These are phyloP conservation scores for Bretschneidera sinensis DNA, from an alignment of 345 rosid species.

Conservation along the genomic window DNA sequence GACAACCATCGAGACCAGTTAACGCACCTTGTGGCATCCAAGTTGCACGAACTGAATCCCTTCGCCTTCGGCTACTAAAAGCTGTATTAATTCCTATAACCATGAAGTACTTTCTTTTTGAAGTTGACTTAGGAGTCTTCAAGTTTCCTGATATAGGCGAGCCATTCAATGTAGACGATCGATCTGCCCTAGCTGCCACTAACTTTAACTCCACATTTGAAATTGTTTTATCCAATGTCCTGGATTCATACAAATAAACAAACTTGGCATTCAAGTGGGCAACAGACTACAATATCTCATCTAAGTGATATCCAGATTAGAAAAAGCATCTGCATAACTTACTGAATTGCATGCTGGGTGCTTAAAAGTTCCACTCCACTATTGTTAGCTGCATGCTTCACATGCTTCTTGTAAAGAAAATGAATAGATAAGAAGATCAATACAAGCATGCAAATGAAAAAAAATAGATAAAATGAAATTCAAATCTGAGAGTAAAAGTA, in stretches of 20 bases:
- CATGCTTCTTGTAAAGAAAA: conserved; percentile 28
- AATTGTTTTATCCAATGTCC: conserved; percentile 41
- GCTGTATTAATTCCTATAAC: conserved; percentile 88
- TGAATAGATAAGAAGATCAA: too few species aligned
- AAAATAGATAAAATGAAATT: background rate
- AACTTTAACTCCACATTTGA: conserved; percentile 43
- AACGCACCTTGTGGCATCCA: conserved; percentile 91
- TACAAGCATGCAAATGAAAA: background rate
- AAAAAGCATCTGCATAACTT: conserved; percentile 19
- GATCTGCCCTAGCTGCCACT: conserved; percentile 41
- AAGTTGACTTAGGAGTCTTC: conserved; percentile 12
- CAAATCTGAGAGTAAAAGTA: background rate
- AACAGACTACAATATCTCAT: background rate
- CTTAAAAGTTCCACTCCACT: conserved; percentile 20
- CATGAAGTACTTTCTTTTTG: conserved; percentile 56
- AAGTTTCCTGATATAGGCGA: conserved; percentile 16
- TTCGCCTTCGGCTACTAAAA: conserved; percentile 72
- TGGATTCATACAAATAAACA: conserved; percentile 25
- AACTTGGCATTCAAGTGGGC: background rate
- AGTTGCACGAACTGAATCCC: conserved; percentile 80
- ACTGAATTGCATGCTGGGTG: conserved; percentile 27
- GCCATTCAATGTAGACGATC: conserved; percentile 13
- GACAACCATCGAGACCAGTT: too few species aligned
- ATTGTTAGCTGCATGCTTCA: conserved; percentile 29
- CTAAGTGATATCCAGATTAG: background rate